Percentiles rank a stretch among this genome's conserved stretches.
Conservation (phyloP, 1,284 basidiomycete genomes). For the Anthracocystis setariae region DNA sequence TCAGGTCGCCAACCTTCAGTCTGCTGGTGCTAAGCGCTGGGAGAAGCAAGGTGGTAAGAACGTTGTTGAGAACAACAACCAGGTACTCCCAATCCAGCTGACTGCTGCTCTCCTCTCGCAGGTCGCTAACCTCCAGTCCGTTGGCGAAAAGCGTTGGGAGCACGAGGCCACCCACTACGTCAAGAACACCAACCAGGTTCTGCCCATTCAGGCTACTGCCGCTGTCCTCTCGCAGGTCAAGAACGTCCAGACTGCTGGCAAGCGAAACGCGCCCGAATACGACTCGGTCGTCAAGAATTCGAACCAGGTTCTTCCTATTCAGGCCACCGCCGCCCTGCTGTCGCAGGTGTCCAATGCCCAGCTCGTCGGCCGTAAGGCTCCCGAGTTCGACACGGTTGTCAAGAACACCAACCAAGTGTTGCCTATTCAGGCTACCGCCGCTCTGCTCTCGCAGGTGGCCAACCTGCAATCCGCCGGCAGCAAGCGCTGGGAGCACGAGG, state of each 20-base stretch:
- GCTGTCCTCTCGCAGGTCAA: slow-evolving; percentile 8
- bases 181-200: slow-evolving; percentile 28
- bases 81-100: slow-evolving; percentile 39
- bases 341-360: slow-evolving; percentile 28
- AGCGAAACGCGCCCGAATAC: slow-evolving; percentile 12
- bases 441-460: slow-evolving; percentile 22
- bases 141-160: slow-evolving; percentile 14
- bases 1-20: slow-evolving; percentile 23
- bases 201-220: slow-evolving; percentile 22
- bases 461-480: slow-evolving; percentile 15
- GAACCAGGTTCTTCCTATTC: slow-evolving; percentile 29
- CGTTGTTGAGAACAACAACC: slow-evolving; percentile 28
- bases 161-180: slow-evolving; percentile 10
- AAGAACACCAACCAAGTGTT: slow-evolving; percentile 2
- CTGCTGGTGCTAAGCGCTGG: slow-evolving; percentile 10
- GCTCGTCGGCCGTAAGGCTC: slow-evolving; percentile 10
- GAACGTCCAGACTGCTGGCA: slow-evolving; percentile 14
- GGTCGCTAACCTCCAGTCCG: slow-evolving; percentile 29
- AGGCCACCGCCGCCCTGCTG: slow-evolving; percentile 31
- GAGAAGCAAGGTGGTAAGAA: slow-evolving; percentile 5
- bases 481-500: slow-evolving; percentile 16
- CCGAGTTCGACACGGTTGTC: slow-evolving; percentile 4
- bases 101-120: slow-evolving; percentile 30
- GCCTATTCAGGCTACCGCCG: slow-evolving; percentile 5
- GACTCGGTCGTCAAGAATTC: slow-evolving; percentile 15